A percentile compares a stretch with the other conserved stretches of the same genome.
These are phyloP conservation scores for Brassica carinata DNA, from an alignment of 345 rosid genomes.

Conservation along the genomic window DNA sequence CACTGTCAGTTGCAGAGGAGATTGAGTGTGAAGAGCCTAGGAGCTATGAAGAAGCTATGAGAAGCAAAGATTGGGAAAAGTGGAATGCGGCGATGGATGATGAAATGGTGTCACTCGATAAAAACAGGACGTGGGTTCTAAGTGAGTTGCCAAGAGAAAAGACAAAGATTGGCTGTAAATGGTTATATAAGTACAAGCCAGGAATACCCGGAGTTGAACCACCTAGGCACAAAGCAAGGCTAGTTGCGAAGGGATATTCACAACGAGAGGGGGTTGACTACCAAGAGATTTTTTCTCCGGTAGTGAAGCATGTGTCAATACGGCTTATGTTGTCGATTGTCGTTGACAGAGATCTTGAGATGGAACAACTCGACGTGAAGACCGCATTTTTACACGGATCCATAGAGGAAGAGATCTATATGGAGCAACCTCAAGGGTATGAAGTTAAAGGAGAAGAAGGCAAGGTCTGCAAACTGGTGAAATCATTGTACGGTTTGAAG, in stretches of 20 bases:
- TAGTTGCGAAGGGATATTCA: background rate
- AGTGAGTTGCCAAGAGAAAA: background rate
- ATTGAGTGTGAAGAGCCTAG: background rate
- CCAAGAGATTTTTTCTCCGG: background rate
- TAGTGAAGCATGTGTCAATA: background rate
- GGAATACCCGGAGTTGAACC: background rate
- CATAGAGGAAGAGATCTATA: background rate
- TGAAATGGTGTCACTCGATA: background rate
- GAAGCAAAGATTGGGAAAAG: background rate
- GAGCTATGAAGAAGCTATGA: background rate
- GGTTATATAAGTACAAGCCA: background rate
- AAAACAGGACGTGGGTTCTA: background rate
- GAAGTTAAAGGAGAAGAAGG: background rate
- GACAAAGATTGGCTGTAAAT: background rate
- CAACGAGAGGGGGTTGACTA: background rate
- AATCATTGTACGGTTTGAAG: background rate
- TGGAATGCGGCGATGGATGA: background rate
- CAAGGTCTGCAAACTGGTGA: background rate
- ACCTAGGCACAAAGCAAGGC: background rate
- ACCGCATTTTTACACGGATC: background rate
- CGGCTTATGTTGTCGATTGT: background rate
- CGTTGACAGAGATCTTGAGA: background rate
- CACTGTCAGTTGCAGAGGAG: background rate
- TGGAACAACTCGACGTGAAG: background rate
- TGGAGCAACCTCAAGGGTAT: background rate